Evolutionary conservation across 1,284 basidiomycete species (phyloP).

Genomic region (Tylopilus orsonianus): DNA sequence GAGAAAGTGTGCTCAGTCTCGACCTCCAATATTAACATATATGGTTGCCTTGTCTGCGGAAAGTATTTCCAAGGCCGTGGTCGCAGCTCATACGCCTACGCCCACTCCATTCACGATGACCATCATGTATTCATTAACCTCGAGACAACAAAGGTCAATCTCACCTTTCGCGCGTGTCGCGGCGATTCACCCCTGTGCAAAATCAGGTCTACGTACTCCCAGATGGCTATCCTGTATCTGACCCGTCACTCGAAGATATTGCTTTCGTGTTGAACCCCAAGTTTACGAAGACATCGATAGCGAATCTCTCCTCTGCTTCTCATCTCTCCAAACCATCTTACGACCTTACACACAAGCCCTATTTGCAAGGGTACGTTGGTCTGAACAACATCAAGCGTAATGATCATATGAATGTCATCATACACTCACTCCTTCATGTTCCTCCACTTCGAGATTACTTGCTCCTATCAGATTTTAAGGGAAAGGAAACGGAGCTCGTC

Average conservation of each 20-base stretch:
- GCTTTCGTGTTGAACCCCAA: slow-evolving; percentile 86
- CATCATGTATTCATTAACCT: slow-evolving; percentile 99
- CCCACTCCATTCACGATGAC: slow-evolving; percentile 96
- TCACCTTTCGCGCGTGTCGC: slow-evolving; percentile 16
- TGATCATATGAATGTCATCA: slow-evolving; percentile 97
- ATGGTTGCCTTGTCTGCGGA: slow-evolving; percentile 96
- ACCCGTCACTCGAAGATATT: slow-evolving; percentile 95
- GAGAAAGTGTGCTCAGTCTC: slow-evolving; percentile 98
- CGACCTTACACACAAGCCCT: slow-evolving; percentile 80
- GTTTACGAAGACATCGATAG: slow-evolving; percentile 60
- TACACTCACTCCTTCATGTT: slow-evolving; percentile 92
- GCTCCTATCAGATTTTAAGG: slow-evolving; percentile 68
- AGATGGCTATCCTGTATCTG: slow-evolving; percentile 93
- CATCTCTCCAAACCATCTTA: slow-evolving; percentile 77
- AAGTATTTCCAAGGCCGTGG: slow-evolving; percentile 99
- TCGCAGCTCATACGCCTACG: slow-evolving; percentile 90
- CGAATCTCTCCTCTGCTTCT: slow-evolving; percentile 54
- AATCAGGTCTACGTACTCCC: slow-evolving; percentile 94
- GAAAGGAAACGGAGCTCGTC: slow-evolving; percentile 83
- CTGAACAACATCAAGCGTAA: slow-evolving; percentile 97
- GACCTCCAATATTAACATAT: slow-evolving; percentile 94
- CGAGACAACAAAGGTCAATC: slow-evolving; percentile 79
- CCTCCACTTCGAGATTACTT: slow-evolving; percentile 87
- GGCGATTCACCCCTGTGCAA: slow-evolving; percentile 15
- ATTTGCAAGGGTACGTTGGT: slow-evolving; percentile 93